These are phyloP conservation scores for Physcomitrium patens DNA, from an alignment of 225 moss, liverwort and hornwort species.

Conservation along the genomic window DNA sequence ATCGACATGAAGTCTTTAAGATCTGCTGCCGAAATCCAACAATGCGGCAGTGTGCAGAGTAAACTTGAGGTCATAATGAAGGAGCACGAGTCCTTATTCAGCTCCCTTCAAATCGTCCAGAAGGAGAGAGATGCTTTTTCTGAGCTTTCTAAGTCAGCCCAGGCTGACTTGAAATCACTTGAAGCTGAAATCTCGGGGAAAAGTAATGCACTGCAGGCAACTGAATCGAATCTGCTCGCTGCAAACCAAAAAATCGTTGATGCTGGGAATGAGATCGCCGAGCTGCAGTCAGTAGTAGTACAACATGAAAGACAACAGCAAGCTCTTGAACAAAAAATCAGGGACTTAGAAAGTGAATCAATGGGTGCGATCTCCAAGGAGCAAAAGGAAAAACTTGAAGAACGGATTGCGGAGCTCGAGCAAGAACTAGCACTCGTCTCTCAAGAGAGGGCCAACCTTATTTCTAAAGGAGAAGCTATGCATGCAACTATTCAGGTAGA, in stretches of 20 bases:
- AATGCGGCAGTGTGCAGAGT: constrained; percentile 29
- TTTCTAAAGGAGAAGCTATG: constrained; percentile 48
- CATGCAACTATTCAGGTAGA: constrained; percentile 54
- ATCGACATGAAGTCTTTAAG: constrained; percentile 47
- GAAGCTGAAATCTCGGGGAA: constrained; percentile 44
- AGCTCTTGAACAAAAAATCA: constrained; percentile 42
- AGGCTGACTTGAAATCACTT: constrained; percentile 43
- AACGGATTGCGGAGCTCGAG: constrained; percentile 43
- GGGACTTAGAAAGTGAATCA: constrained; percentile 43
- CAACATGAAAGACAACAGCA: constrained; percentile 37
- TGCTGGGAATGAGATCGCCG: constrained; percentile 34
- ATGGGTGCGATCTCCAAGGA: constrained; percentile 33
- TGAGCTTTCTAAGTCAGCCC: constrained; percentile 37
- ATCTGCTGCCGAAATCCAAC: constrained; percentile 34
- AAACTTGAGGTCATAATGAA: constrained; percentile 39
- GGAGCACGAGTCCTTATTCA: constrained; percentile 40
- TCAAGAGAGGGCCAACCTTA: constrained; percentile 42
- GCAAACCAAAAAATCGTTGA: constrained; percentile 40
- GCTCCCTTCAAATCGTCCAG: constrained; percentile 39
- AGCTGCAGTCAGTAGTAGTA: constrained; percentile 39
- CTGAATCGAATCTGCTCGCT: constrained; percentile 34
- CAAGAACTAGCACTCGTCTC: constrained; percentile 36
- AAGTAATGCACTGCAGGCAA: constrained; percentile 39
- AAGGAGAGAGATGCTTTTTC: constrained; percentile 43
- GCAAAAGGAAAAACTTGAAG: constrained; percentile 41